Evolutionary conservation across 2,329 filamentous ascomycete species (phyloP).

Genomic region (Dendryphion nanum): DNA sequence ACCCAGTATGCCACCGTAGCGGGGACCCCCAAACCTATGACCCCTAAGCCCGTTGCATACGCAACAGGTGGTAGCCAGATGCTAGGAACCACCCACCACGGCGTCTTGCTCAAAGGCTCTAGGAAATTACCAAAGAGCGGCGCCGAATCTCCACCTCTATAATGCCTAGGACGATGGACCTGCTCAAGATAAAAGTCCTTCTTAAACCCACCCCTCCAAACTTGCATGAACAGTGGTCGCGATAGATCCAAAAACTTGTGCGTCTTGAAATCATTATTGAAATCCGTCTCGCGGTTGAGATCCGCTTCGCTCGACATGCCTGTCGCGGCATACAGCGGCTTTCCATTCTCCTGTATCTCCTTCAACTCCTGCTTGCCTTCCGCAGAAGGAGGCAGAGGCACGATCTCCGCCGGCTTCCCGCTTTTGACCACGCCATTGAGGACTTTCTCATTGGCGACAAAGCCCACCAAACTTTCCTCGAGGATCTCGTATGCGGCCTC

Average conservation of each 20-base stretch:
- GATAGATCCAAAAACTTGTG: constrained; percentile 93
- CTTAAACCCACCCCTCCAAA: constrained; percentile 82
- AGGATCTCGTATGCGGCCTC: constrained; percentile 95
- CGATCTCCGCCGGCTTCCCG: constrained; percentile 48
- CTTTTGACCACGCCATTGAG: constrained; percentile 51
- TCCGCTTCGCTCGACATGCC: constrained; percentile 91
- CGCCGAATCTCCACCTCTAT: constrained; percentile 87
- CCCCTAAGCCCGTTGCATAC: constrained; percentile 69
- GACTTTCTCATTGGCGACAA: constrained; percentile 63
- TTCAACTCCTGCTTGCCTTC: constrained; percentile 50
- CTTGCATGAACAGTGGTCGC: constrained; percentile 79
- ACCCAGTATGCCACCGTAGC: constrained; percentile 62
- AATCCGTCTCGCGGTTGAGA: constrained; percentile 80
- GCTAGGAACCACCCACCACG: constrained; percentile 86
- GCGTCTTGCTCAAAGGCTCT: constrained; percentile 93
- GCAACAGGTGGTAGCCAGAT: constrained; percentile 80
- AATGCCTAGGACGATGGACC: constrained; percentile 92
- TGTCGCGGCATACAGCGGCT: constrained; percentile 60
- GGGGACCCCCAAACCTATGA: constrained; percentile 55
- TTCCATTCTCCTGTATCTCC: constrained; percentile 48
- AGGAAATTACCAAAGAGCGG: constrained; percentile 97
- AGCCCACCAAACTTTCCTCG: constrained; percentile 82
- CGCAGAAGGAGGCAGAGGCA: constrained; percentile 52
- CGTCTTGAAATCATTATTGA: constrained; percentile 71
- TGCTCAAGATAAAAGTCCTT: constrained; percentile 98